Conservation (phyloP, 352 stramenopile species). For the Globisporangium spiculum region DNA sequence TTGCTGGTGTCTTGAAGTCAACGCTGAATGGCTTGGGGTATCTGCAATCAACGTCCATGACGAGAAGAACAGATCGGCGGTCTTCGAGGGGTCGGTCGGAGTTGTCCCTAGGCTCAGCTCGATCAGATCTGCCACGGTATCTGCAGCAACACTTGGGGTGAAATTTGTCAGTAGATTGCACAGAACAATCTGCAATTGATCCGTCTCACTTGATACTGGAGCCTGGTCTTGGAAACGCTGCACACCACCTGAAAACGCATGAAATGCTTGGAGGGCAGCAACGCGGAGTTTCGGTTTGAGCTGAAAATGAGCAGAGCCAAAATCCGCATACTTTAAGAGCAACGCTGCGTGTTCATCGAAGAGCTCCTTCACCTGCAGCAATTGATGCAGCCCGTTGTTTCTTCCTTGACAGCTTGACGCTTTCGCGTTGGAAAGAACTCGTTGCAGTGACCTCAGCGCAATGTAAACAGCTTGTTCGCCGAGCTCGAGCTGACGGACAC, state of each 20-base stretch:
- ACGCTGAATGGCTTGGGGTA: background rate
- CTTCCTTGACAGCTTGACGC: background rate
- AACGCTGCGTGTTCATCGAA: background rate
- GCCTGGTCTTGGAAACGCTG: background rate
- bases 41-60: background rate
- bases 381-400: background rate
- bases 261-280: background rate
- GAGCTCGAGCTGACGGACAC: background rate
- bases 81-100: background rate
- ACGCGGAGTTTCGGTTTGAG: background rate
- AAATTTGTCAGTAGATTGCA: background rate
- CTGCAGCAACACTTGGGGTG: background rate
- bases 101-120: background rate
- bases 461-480: background rate
- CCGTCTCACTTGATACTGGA: background rate
- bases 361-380: background rate
- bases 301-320: background rate
- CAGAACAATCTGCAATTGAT: background rate
- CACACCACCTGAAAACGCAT: background rate
- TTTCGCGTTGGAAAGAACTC: background rate
- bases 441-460: background rate
- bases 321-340: background rate
- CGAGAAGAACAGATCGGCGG: background rate
- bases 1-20: background rate
- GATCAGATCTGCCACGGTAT: background rate